Percentiles rank a stretch among this genome's conserved stretches.
These are phyloP conservation scores for Stramenopiles sp. DNA, from an alignment of 352 stramenopile species.

Conservation along the genomic window DNA sequence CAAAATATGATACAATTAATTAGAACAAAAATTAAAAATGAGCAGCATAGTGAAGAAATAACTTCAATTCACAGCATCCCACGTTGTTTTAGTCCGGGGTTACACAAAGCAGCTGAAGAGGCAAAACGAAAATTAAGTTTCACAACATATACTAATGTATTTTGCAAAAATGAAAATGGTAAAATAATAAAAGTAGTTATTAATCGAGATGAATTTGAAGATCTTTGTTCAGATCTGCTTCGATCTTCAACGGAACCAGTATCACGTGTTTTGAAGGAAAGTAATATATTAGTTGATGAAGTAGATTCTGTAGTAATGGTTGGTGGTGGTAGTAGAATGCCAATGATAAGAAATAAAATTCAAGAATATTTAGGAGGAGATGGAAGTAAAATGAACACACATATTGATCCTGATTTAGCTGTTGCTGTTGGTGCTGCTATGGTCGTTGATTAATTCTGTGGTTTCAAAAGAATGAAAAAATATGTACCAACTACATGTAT, in stretches of 20 bases:
- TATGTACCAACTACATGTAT: too few species aligned
- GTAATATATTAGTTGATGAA: conserved; percentile 23
- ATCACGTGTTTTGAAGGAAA: conserved; percentile 14
- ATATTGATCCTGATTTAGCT: conserved; percentile 85
- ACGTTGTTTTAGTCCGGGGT: too few species aligned
- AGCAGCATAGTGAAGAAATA: too few species aligned
- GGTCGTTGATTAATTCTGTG: too few species aligned
- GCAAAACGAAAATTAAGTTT: too few species aligned
- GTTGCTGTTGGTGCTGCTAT: conserved; percentile 92
- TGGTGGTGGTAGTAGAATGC: conserved; percentile 87
- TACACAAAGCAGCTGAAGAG: too few species aligned
- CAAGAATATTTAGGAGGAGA: conserved; percentile 97
- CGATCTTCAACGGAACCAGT: conserved; percentile 14
- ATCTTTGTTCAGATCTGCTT: conserved; percentile 57
- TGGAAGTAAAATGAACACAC: conserved; percentile 51
- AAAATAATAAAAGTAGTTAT: conserved; percentile 93
- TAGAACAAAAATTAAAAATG: too few species aligned
- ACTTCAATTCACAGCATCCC: too few species aligned
- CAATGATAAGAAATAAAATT: conserved; percentile 76
- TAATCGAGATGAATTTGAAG: conserved; percentile 62
- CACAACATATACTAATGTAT: too few species aligned
- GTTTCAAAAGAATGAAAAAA: too few species aligned
- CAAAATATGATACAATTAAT: conserved; percentile 97
- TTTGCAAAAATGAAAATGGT: conserved; percentile 95
- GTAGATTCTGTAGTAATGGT: conserved; percentile 94